Conservation (phyloP, 495 filamentous ascomycete species). For the Viridothelium virens region DNA sequence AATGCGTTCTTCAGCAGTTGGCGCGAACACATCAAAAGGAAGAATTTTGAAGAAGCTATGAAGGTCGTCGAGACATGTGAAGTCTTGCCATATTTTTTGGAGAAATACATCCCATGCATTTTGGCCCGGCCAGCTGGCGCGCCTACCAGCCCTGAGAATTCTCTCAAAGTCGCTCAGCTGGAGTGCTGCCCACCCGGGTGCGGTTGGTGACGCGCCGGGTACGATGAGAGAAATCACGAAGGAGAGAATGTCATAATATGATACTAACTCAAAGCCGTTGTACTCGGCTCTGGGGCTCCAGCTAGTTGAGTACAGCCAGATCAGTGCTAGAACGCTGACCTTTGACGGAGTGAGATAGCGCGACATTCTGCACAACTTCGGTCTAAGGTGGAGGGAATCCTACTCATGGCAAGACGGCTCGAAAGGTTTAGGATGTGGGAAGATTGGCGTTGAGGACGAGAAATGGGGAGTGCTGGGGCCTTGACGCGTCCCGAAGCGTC, state of each 20-base stretch:
- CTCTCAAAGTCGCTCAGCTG: slow-evolving; percentile 13
- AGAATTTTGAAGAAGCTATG: slow-evolving; percentile 34
- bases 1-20: slow-evolving; percentile 6
- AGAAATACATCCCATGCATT: slow-evolving; percentile 79
- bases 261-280: slow-evolving; percentile 10
- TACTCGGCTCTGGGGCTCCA: slow-evolving; percentile 62
- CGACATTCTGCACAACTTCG: slow-evolving; percentile 45
- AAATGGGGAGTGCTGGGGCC: background rate
- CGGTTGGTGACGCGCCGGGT: slow-evolving; percentile 31
- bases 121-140: slow-evolving; percentile 58
- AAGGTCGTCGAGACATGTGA: slow-evolving; percentile 71
- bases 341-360: slow-evolving; percentile 81
- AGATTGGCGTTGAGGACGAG: background rate
- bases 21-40: slow-evolving; percentile 19
- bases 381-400: no score
- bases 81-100: slow-evolving; percentile 65
- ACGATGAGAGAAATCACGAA: slow-evolving; percentile 74
- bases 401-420: no score
- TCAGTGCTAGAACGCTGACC: slow-evolving; percentile 70
- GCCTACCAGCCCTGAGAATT: slow-evolving; percentile 36
- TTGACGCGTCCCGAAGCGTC: background rate
- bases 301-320: slow-evolving; percentile 69
- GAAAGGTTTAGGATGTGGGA: no score
- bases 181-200: background rate
- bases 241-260: slow-evolving; percentile 66